A percentile compares a stretch with the other conserved stretches of the same genome.
Evolutionary conservation across 2,329 filamentous ascomycete species (phyloP).

Genomic region (Xylogone sp.): DNA sequence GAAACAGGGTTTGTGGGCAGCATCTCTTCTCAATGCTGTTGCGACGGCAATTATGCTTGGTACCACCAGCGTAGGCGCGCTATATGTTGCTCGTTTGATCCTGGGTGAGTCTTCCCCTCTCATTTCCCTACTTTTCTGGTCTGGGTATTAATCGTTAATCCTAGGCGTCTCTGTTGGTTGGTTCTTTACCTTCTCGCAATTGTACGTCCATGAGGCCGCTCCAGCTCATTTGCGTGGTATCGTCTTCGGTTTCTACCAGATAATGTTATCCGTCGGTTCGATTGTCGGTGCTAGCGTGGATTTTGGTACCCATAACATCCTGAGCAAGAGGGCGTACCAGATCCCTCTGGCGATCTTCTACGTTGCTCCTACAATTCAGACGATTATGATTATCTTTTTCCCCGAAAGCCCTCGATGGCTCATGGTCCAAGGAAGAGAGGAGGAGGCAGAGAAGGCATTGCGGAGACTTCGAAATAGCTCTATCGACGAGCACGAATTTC

Average conservation of each 20-base stretch:
- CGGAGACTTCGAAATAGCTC: conserved; percentile 7
- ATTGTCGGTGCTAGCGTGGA: conserved; percentile 41
- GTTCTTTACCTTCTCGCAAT: conserved; percentile 43
- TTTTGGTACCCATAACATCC: conserved; percentile 35
- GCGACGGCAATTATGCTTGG: conserved; percentile 41
- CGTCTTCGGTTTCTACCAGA: conserved; percentile 42
- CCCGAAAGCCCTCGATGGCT: conserved; percentile 55
- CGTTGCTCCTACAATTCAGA: conserved; percentile 43
- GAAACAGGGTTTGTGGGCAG: conserved; percentile 41
- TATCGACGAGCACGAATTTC: conserved; percentile 10
- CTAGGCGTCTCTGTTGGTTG: conserved; percentile 36
- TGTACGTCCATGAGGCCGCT: conserved; percentile 44
- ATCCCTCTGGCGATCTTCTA: conserved; percentile 44
- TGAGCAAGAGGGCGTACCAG: conserved; percentile 38
- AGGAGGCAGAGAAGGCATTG: conserved; percentile 51
- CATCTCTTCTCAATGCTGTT: conserved; percentile 38
- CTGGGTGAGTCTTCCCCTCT: conserved; percentile 24
- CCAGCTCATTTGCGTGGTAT: conserved; percentile 45
- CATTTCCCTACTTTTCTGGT: not conserved
- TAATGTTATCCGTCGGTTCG: conserved; percentile 44
- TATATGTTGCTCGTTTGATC: conserved; percentile 43
- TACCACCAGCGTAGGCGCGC: conserved; percentile 32
- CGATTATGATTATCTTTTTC: conserved; percentile 42
- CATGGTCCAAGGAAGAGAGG: conserved; percentile 49
- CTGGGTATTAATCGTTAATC: not conserved